Evolutionary conservation across 768 basidiomycete species (phyloP).

Genomic region (Dacryopinax primogenitus): DNA sequence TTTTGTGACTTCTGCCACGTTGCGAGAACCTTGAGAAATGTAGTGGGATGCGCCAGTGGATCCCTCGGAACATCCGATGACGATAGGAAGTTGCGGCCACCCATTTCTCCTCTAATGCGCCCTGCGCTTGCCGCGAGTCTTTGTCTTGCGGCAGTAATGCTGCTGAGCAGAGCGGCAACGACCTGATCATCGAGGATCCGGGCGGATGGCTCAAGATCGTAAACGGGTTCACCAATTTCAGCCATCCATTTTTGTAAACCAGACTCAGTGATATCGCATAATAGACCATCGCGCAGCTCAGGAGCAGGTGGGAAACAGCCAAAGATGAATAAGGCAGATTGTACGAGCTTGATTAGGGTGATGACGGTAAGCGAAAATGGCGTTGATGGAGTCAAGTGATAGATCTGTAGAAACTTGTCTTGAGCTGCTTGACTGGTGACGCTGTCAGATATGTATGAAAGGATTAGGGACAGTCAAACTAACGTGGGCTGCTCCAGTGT

Average conservation of each 20-base stretch:
- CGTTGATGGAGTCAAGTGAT: conserved; percentile 38
- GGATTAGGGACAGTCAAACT: conserved; percentile 14
- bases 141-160: conserved; percentile 51
- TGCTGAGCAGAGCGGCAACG: conserved; percentile 55
- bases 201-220: conserved; percentile 53
- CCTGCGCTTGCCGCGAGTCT: conserved; percentile 33
- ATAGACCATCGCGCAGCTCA: conserved; percentile 44
- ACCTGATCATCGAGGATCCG: conserved; percentile 60
- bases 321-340: conserved; percentile 57
- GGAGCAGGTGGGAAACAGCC: conserved; percentile 41
- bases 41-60: conserved; percentile 59
- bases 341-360: conserved; percentile 62
- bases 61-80: conserved; percentile 47
- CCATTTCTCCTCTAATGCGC: conserved; percentile 8
- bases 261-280: conserved; percentile 65
- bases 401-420: conserved; percentile 62
- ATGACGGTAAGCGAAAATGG: conserved; percentile 56
- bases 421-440: conserved; percentile 56
- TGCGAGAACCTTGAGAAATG: conserved; percentile 41
- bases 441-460: conserved; percentile 9
- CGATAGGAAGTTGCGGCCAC: conserved; percentile 5
- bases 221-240: conserved; percentile 48
- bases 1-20: conserved; percentile 20
- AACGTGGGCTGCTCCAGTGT: conserved; percentile 66
- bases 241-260: conserved; percentile 56